Percentiles rank a stretch among this genome's conserved stretches.
Evolutionary conservation across 805 yeast species (phyloP).

Genomic region (Cyberlindnera euphorbiiphila): DNA sequence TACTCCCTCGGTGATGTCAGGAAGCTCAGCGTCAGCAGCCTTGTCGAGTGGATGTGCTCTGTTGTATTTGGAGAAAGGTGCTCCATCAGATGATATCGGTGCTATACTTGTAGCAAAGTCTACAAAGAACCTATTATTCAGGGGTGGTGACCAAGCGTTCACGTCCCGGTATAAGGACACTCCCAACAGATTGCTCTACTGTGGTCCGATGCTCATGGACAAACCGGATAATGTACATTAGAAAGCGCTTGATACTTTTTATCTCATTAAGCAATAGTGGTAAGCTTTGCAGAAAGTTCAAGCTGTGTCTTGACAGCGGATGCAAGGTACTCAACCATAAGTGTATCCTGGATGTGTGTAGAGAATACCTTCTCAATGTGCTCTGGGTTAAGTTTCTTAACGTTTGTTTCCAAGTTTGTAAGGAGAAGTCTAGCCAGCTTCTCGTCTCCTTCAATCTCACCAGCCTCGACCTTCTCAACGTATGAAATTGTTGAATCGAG

Average conservation of each 20-base stretch:
- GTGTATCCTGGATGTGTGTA: constrained; percentile 72
- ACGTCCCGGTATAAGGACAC: constrained; percentile 2
- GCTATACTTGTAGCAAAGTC: constrained; percentile 39
- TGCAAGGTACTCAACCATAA: constrained; percentile 78
- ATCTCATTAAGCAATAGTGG: constrained; percentile 41
- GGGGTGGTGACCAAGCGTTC: neutral
- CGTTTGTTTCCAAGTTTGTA: constrained; percentile 49
- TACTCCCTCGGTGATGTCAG: constrained; percentile 41
- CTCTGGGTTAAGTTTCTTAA: constrained; percentile 42
- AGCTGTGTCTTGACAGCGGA: constrained; percentile 82
- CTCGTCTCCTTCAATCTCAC: constrained; percentile 45
- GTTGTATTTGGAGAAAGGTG: constrained; percentile 49
- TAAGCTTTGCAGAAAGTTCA: constrained; percentile 71
- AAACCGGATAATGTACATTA: constrained; percentile 3
- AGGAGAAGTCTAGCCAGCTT: constrained; percentile 66
- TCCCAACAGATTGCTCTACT: constrained; percentile 13
- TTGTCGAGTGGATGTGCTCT: constrained; percentile 62
- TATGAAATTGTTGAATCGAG: constrained; percentile 48
- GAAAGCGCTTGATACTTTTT: neutral
- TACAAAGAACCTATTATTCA: constrained; percentile 28
- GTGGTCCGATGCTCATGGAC: constrained; percentile 5
- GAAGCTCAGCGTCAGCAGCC: constrained; percentile 81
- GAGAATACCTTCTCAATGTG: constrained; percentile 59
- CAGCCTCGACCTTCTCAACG: constrained; percentile 39
- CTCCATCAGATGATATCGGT: constrained; percentile 39